Evolutionary conservation across 108 stramenopile species (phyloP).

Genomic region (Phaeodactylum tricornutum): DNA sequence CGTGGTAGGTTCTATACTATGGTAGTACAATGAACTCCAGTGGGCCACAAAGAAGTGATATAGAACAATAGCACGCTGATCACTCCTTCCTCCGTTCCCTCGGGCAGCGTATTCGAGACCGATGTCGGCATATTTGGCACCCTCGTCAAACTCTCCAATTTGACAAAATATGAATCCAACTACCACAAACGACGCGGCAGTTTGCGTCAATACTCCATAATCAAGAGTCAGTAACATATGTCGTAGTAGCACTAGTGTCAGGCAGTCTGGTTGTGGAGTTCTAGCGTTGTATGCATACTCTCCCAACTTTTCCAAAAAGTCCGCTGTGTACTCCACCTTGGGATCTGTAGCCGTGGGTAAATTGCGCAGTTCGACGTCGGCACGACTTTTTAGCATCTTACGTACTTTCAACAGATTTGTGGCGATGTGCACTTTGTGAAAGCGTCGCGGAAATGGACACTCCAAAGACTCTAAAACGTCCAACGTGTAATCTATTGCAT

Average conservation of each 20-base stretch:
- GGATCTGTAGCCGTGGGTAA: neutral
- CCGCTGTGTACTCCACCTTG: neutral
- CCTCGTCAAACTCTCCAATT: neutral
- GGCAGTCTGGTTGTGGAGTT: neutral
- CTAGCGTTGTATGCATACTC: neutral
- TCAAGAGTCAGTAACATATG: neutral
- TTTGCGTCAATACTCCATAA: neutral
- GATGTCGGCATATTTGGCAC: neutral
- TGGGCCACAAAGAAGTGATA: neutral
- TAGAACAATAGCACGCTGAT: neutral
- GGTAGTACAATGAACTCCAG: neutral
- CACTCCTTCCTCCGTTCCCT: neutral
- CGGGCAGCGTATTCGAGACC: neutral
- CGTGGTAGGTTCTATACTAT: slow-evolving; percentile 1
- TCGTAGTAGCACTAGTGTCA: neutral
- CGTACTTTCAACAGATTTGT: neutral
- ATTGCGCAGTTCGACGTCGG: neutral
- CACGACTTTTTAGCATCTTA: neutral
- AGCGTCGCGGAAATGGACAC: slow-evolving; percentile 2
- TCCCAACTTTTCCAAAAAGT: neutral
- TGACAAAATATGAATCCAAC: neutral
- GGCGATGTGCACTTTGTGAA: neutral
- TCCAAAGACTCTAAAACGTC: neutral
- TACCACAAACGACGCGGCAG: neutral
- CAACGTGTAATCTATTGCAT: neutral